phyloP scores from a whole-genome alignment of 306 rosid genomes.

The Oemleria cerasiformis region DNA sequence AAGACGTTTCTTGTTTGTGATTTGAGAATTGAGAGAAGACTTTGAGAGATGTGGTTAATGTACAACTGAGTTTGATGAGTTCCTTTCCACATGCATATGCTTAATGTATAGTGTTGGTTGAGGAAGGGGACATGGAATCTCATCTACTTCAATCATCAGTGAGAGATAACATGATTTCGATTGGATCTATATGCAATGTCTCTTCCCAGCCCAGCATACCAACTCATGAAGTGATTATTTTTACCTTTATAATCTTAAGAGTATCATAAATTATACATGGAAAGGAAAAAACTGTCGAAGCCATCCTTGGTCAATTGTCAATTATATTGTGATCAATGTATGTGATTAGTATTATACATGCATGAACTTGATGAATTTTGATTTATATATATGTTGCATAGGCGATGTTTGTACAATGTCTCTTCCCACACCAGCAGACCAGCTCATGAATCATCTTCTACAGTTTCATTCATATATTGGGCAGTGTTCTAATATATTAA shows the following conservation, averaged over 20 bases:
- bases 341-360: background rate
- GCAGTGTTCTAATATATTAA: background rate
- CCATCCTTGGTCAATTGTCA: too few species aligned
- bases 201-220: conserved; percentile 4
- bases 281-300: too few species aligned
- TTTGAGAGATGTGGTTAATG: background rate
- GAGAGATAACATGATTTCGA: conserved; percentile 14
- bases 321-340: too few species aligned
- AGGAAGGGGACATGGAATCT: too few species aligned
- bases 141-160: conserved; percentile 9
- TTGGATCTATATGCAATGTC: background rate
- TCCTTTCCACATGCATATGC: background rate
- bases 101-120: conserved; percentile 1
- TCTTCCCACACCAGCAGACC: too few species aligned
- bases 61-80: conserved; percentile 7
- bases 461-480: background rate
- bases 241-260: background rate
- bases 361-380: too few species aligned
- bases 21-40: background rate
- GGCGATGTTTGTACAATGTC: too few species aligned
- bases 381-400: too few species aligned
- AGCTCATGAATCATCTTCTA: too few species aligned
- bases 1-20: background rate
- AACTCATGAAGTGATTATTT: conserved; percentile 2
- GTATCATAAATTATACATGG: too few species aligned